Base-by-base conservation (phyloP, 2,329 filamentous ascomycete species). In the Arachnomyces sp. region DNA sequence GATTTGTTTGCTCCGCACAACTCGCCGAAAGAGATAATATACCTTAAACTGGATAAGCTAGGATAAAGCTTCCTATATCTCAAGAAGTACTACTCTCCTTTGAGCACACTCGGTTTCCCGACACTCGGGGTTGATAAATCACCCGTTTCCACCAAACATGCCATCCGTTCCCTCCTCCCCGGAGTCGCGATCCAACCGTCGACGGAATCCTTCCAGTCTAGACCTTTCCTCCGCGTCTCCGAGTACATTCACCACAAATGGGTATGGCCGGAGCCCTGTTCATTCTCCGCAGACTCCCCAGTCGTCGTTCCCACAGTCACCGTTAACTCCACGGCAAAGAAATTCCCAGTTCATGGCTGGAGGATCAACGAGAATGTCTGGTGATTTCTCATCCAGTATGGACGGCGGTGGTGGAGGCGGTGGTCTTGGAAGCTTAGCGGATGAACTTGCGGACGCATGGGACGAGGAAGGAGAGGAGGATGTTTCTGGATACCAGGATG, bases 391-490 rank as follows among this genome's bases (percentile, higher is more conserved):
- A n/a, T 49, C 43, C 11, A 38, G 51, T 15, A 42, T 50, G 32
- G 57, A 58, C 21, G 49, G 50, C n/a, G 60, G 57, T 2, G n/a
- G 46, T 38, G 31, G 12, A n/a, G 47, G 31, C 17, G 65, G 66
- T 32, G 77, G 75, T 7, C 57, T 79, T 38, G 78, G 77, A 16
- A 81, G 74, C 47, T 57, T 82, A 37, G 78, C 78, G 18, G 78
- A 82, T 52, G 78, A 82, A 53, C 60, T 82, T 16, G 78, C 73
- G 17, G 73, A 77, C 49, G 72, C 72, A n/a, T 76, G 72, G 66
- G 73, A 69, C 46, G 67, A 73, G 15, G 59, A 68, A 29, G 73
- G 74, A 18, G 71, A 72, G 34, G 65, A 62, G 12, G 64, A 65
- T 43, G 53, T 52, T 6, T 64, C 62, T 2, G 61, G 60, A 7